Evolutionary conservation across 2,329 filamentous ascomycete species (phyloP), one percentile per base, ranked within the genome.

Genomic region (Cryphonectria radicalis): DNA sequence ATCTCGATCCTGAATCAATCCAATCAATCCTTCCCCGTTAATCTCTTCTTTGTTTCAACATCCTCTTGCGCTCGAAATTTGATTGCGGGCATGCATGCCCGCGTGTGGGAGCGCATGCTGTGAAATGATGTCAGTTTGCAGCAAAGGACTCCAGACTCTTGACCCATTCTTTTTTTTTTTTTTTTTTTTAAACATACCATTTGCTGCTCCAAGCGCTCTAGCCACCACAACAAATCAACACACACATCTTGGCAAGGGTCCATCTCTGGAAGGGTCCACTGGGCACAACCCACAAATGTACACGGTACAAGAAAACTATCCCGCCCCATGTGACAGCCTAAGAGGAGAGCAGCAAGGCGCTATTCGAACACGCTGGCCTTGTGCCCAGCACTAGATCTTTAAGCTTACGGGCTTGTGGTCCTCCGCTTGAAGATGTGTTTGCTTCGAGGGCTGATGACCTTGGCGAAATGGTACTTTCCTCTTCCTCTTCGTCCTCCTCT

Each of bases 51-150:
- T 28, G 53, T 57, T 57, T 57, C 53, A 57, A 17, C 53, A 13
- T 28, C 53, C 53, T 19, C 28, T 17, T 32, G 55, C 28, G 14
- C 7, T 28, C 14, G 17, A 4, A 7, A 17, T 19, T 1, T 19
- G 8, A 5, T 5, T 59, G 55, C 28, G 55, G 25, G 55, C 55
- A 35, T 32, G 55, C 55, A 57, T 17, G 53, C 25, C n/a, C 28
- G 32, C 53, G 5, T 28, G 25, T 57, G 53, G 53, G 10, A 37
- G 25, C 65, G 14, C 65, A 28, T 37, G 46, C 63, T 68, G 69
- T 32, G 40, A 40, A 53, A 71, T 71, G 69, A 71, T 71, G 69
- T 71, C 69, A 66, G 65, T 57, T 64, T 64, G 69, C 59, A 68
- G 66, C 63, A 22, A 32, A 22, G 14, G 14, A 53, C n/a, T 65